Base-by-base conservation (phyloP, 768 basidiomycete species). In the Clavaria fumosa region DNA sequence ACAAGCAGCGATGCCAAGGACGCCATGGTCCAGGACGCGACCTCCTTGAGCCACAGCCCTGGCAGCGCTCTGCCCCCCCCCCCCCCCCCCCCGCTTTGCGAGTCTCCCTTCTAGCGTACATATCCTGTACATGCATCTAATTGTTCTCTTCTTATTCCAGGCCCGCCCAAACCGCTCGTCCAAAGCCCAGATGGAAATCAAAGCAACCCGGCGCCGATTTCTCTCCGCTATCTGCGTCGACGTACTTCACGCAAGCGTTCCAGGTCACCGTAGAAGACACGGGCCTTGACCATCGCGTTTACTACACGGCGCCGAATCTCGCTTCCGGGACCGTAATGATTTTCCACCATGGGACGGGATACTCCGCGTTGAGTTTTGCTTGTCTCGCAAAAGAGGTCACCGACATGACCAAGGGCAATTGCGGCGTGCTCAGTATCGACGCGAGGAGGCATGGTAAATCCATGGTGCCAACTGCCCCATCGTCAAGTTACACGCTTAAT, bases 281-380 rank as follows among this genome's bases (percentile, higher is more conserved):
- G 5, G 62, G 62, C 14, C 70, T 86, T 4, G 75, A 80, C 34
- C 71, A 75, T 47, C 67, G 91, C 21, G 78, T 75, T 7, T 95
- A 96, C 57, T 83, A 91, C 53, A 81, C 85, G 0, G 70, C 80
- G 1, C 74, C 89, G 1, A 64, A 64, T 34, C 54, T 58, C 21
- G 45, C 59, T 14, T 60, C 64, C 36, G 68, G 64, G 23, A 77
- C 80, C 0, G 73, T 93, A 3, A 70, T 97, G 53, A 68, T 96
- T 4, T 91, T 85, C 58, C 90, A 95, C 49, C 93, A 99, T 47
- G 95, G 95, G 1, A 93, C 88, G 0, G 95, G 95, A 10, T 88
- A 88, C 52, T 78, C 80, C 0, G 95, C 75, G 0, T 62, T 96
- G 43, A 84, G 74, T 45, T 99, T 93, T 54, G 90, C 95, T 2